Base-by-base conservation (phyloP, 768 basidiomycete species). In the Favolaschia claudopus region DNA sequence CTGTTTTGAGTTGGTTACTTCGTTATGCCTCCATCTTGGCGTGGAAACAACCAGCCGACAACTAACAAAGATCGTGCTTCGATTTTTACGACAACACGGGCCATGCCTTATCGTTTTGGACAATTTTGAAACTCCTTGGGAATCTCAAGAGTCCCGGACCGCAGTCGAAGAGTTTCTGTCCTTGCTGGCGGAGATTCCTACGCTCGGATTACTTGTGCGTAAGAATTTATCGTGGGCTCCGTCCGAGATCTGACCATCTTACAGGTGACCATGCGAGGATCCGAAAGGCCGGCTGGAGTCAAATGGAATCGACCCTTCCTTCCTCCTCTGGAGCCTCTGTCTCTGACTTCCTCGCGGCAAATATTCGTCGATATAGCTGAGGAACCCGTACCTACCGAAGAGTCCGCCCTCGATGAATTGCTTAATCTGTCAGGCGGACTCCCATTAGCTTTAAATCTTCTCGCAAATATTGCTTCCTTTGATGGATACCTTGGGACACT, bases 321-420 rank as follows among this genome's bases (percentile, higher is more conserved):
- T 17, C n/a, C 19, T 3, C 52, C 53, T 1, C 46, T 55, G 31
- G 8, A 33, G 1, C 59, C 59, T 1, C 39, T 60, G 6, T 38
- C 46, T 0, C 25, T 33, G 12, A n/a, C 15, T 2, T 52, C 59
- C 0, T 46, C 53, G 0, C 34, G 42, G 15, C 15, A 61, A 45
- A 55, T 37, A n/a, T 61, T 61, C 29, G 10, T 44, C 10, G 60
- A 61, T 24, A 55, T 61, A 10, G 40, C 60, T 3, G 60, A 61
- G n/a, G n/a, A n/a, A n/a, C n/a, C n/a, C 31, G 47, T 31, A 14
- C 5, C 20, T 6, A 1, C 38, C 25, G 45, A 60, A 4, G 32
- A 38, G 8, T 7, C 24, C 7, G 25, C 13, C 4, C 20, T 61
- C 17, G 5, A n/a, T 5, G 25, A 61, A 7, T 34, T 55, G 1